These are phyloP conservation scores for Starmerella ratchasimensis DNA, from an alignment of 805 yeast genomes.

Conservation along the genomic window DNA sequence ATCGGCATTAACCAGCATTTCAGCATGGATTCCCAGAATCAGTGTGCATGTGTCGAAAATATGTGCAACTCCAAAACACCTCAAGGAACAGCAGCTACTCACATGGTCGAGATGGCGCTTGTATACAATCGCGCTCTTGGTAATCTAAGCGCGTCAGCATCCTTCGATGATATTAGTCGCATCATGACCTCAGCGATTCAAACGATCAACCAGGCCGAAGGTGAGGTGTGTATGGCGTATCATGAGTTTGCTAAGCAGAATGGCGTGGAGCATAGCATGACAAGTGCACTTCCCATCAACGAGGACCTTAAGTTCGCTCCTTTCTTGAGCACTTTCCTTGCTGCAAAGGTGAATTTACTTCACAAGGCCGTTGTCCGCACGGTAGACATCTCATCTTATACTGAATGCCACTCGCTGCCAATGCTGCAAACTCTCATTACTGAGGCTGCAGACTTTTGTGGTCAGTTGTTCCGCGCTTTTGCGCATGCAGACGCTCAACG, in stretches of 20 bases:
- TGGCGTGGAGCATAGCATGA: background rate
- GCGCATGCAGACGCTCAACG: slow-evolving; percentile 5
- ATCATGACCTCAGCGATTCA: slow-evolving; percentile 3
- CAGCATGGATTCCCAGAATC: background rate
- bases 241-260: slow-evolving; percentile 3
- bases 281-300: background rate
- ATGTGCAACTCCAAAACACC: background rate
- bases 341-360: slow-evolving; percentile 7
- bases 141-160: slow-evolving; percentile 1
- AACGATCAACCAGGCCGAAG: slow-evolving; percentile 1
- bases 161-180: slow-evolving; percentile 6
- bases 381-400: slow-evolving; percentile 2
- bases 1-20: no score
- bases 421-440: slow-evolving; percentile 2
- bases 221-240: background rate
- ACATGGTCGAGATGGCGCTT: slow-evolving; percentile 8
- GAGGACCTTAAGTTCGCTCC: slow-evolving; percentile 9
- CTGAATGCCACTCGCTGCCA: background rate
- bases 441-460: slow-evolving; percentile 8
- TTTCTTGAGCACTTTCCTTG: slow-evolving; percentile 4
- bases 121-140: slow-evolving; percentile 2
- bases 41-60: slow-evolving; percentile 1
- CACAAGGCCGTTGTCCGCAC: slow-evolving; percentile 6
- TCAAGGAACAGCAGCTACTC: slow-evolving; percentile 4
- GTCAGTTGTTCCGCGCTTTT: slow-evolving; percentile 13